A percentile compares a stretch with the other conserved stretches of the same genome.
Conservation (phyloP, 208 protist genomes). For the Leishmania tropica region DNA sequence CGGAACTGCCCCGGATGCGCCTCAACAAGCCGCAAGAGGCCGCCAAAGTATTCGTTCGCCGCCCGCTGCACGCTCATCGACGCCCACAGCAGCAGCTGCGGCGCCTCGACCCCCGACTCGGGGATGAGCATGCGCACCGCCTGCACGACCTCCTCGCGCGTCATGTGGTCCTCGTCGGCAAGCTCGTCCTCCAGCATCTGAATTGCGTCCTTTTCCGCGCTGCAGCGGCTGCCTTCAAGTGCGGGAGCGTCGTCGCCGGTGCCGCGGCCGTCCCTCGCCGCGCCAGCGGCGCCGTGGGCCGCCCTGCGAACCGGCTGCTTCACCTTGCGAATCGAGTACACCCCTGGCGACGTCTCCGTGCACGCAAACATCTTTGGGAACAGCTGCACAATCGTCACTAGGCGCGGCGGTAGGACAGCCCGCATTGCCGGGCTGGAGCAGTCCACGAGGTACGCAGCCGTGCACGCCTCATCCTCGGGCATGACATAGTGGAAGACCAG, state of each 20-base stretch:
- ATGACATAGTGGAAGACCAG: slow-evolving; percentile 84
- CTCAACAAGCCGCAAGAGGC: slow-evolving; percentile 66
- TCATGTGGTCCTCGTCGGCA: slow-evolving; percentile 44
- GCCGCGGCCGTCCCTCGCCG: background rate
- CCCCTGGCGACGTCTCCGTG: slow-evolving; percentile 74
- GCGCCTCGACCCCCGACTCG: slow-evolving; percentile 53
- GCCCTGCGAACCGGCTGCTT: slow-evolving; percentile 4
- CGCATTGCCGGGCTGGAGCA: slow-evolving; percentile 84
- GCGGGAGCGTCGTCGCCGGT: background rate
- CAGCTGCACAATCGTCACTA: slow-evolving; percentile 65
- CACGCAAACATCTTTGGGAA: slow-evolving; percentile 80
- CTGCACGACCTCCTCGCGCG: slow-evolving; percentile 37
- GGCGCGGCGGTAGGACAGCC: slow-evolving; percentile 65
- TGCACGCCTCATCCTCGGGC: slow-evolving; percentile 65
- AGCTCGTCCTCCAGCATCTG: slow-evolving; percentile 51
- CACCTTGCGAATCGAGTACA: slow-evolving; percentile 72
- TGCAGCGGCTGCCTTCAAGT: background rate
- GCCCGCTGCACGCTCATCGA: slow-evolving; percentile 74
- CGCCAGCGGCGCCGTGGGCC: background rate
- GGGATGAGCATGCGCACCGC: slow-evolving; percentile 64
- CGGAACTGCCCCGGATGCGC: slow-evolving; percentile 50
- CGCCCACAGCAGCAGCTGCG: slow-evolving; percentile 75
- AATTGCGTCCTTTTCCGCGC: slow-evolving; percentile 38
- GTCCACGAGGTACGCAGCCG: slow-evolving; percentile 59
- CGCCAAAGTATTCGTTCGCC: slow-evolving; percentile 66